Evolutionary conservation across 768 basidiomycete genomes (phyloP).

Genomic region (Dioszegia aurantiaca): DNA sequence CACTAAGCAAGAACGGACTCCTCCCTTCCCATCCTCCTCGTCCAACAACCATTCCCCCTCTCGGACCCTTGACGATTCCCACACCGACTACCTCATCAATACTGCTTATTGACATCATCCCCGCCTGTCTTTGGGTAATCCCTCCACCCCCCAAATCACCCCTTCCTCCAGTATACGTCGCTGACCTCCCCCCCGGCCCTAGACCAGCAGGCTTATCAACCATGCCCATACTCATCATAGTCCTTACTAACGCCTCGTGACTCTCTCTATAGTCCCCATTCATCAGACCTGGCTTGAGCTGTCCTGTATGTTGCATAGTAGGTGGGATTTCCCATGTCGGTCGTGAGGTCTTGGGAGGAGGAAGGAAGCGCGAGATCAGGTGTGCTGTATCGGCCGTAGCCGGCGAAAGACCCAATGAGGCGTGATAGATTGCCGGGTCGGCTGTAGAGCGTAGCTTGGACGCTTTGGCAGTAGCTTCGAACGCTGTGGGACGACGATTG

Average conservation of each 20-base stretch:
- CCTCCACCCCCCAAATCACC: constrained; percentile 2
- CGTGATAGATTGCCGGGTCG: constrained; percentile 39
- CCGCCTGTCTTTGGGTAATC: not conserved
- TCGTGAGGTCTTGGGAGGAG: constrained; percentile 23
- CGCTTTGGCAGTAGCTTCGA: constrained; percentile 30
- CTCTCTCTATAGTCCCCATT: constrained; percentile 42
- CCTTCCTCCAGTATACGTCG: not conserved
- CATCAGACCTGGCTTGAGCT: constrained; percentile 23
- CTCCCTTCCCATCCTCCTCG: constrained; percentile 35
- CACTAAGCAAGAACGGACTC: constrained; percentile 44
- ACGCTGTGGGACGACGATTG: constrained; percentile 34
- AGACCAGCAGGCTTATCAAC: not conserved
- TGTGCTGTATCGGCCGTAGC: constrained; percentile 40
- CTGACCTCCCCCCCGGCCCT: not conserved
- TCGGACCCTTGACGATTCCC: constrained; percentile 23
- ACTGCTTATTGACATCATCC: constrained; percentile 1
- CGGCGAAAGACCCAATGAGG: constrained; percentile 36
- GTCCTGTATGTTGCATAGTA: constrained; percentile 10
- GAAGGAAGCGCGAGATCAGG: constrained; percentile 43
- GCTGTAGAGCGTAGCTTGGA: constrained; percentile 31
- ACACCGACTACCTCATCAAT: constrained; percentile 13
- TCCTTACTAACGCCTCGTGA: constrained; percentile 35
- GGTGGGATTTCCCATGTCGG: constrained; percentile 39
- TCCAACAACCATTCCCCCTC: constrained; percentile 23
- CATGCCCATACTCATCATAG: constrained; percentile 28